A percentile compares a stretch with the other conserved stretches of the same genome.
Conservation (phyloP, 192 early-diverging fungal species). For the Entomortierella chlamydospora region DNA sequence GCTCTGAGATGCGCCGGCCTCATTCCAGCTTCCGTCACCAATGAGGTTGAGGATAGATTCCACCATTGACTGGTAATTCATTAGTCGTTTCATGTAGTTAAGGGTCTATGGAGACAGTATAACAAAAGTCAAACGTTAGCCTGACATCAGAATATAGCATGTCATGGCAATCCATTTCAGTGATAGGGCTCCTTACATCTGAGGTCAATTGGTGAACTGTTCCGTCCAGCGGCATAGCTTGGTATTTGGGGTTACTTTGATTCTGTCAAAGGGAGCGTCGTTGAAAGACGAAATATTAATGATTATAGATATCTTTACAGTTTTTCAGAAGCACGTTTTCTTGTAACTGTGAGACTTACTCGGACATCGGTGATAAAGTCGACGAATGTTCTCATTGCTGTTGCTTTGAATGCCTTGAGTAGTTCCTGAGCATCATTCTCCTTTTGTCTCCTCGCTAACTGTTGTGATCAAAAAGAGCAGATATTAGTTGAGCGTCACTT, state of each 20-base stretch:
- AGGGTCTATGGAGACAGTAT: conserved; percentile 57
- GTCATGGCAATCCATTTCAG: background rate
- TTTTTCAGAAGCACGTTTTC: background rate
- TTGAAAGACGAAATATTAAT: background rate
- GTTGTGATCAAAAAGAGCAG: background rate
- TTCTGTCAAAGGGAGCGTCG: conserved; percentile 15
- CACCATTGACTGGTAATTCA: conserved; percentile 64
- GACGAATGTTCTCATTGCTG: conserved; percentile 67
- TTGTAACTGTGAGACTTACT: conserved; percentile 49
- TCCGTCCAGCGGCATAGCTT: conserved; percentile 76
- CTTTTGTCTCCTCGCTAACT: conserved; percentile 57
- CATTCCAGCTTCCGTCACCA: conserved; percentile 70
- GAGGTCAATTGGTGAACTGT: conserved; percentile 87
- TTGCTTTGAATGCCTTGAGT: conserved; percentile 59
- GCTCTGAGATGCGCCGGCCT: conserved; percentile 41
- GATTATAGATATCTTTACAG: background rate
- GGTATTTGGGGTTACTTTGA: conserved; percentile 55
- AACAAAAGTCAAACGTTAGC: background rate
- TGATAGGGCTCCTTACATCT: conserved; percentile 61
- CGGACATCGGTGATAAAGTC: conserved; percentile 80
- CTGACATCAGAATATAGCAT: background rate
- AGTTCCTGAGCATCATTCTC: conserved; percentile 59
- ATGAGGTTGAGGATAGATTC: conserved; percentile 64
- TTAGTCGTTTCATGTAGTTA: conserved; percentile 71
- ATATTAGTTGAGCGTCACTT: background rate